Base-by-base conservation (phyloP, 306 rosid genomes). In the Nissolia schottii region DNA sequence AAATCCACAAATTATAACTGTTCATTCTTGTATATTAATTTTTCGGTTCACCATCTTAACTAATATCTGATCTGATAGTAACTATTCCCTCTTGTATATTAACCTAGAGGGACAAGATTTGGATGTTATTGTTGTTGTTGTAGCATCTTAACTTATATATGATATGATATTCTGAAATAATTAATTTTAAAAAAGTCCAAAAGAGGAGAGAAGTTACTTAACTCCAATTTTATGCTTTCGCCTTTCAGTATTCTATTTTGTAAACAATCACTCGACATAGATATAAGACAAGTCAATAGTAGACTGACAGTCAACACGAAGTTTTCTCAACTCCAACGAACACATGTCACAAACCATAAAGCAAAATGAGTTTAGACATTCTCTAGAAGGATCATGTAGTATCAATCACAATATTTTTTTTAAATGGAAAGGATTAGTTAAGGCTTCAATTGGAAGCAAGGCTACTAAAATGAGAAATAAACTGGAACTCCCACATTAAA, bases 271-370 rank as follows among this genome's bases (percentile, higher is more conserved):
- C 65, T 31, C 67, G 46, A 37, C 57, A 46, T 78, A 40, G 24
- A 73, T 23, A 28, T 16, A 73, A 8, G 59, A 61, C 41, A 56
- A 40, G 8, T 25, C 32, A 40, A 56, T 25, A 29, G 59, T 9
- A 49, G 9, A 73, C 4, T 59, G 34, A 28, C 56, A 16, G 59
- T 18, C 61, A 80, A 20, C 18, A 22, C 23, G 43, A 58, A 58
- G 66, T 78, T 71, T 55, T 71, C 56, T 11, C 22, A 71, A 65
- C 71, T 46, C 24, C 69, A 56, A 46, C 34, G 15, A 60, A 20
- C 46, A 71, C 38, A 32, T 0, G 11, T 32, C 38, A 32, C 67
- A 64, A 31, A 43, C 34, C 38, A 45, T 64, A 9, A 14, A 72
- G 70, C 35, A 72, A 71, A 64, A 25, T 19, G 25, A 72, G 64